A percentile compares a stretch with the other conserved stretches of the same genome.
Evolutionary conservation across 306 rosid species (phyloP).

Genomic region (Potentilla sterilis): DNA sequence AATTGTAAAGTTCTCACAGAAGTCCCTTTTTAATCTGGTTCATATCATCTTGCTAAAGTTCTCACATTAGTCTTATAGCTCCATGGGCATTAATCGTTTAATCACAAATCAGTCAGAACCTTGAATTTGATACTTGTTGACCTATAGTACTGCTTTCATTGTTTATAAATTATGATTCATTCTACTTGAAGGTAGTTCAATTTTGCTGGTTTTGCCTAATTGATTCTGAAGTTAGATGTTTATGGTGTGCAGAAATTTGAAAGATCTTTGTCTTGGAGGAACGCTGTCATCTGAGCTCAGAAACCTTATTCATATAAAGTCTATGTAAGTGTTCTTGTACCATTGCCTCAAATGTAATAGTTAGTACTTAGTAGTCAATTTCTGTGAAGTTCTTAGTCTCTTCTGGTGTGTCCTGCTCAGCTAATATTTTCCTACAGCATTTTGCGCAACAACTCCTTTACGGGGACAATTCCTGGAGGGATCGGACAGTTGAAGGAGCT

Average conservation of each 20-base stretch:
- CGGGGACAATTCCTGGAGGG: conserved; percentile 63
- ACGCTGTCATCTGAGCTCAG: conserved; percentile 60
- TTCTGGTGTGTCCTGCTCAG: conserved; percentile 20
- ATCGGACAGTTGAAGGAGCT: conserved; percentile 60
- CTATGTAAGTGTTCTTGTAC: conserved; percentile 56
- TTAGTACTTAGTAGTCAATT: conserved; percentile 11
- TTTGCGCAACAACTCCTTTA: conserved; percentile 80
- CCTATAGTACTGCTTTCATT: neutral
- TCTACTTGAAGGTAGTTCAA: neutral
- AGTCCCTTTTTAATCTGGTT: neutral
- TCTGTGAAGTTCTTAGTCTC: conserved; percentile 11
- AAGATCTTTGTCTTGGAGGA: conserved; percentile 79
- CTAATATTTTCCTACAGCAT: conserved; percentile 44
- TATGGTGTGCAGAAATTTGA: conserved; percentile 58
- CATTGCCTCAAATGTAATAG: neutral
- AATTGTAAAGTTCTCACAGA: neutral
- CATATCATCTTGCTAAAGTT: neutral
- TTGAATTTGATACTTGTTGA: neutral
- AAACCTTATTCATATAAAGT: conserved; percentile 63
- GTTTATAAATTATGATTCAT: neutral
- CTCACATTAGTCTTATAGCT: neutral
- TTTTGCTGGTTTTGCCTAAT: neutral
- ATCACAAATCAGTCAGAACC: neutral
- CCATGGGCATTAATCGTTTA: neutral
- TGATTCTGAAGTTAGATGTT: conserved; percentile 19